Percentiles rank a stretch among this genome's conserved stretches.
Evolutionary conservation across 495 filamentous ascomycete species (phyloP).

Genomic region (Copromyces sp.): DNA sequence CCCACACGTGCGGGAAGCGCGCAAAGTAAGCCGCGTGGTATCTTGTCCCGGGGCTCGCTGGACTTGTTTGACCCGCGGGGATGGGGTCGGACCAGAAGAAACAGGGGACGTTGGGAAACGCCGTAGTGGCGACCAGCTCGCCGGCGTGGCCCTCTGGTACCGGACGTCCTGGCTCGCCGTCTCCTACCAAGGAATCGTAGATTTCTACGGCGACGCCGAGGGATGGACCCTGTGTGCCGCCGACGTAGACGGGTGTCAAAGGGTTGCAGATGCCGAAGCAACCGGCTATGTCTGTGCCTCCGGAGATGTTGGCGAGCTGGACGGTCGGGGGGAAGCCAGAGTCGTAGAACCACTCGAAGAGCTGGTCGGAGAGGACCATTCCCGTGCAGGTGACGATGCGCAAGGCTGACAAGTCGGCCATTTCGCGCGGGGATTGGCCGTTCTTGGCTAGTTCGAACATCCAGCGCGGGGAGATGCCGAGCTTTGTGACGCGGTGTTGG

Average conservation of each 20-base stretch:
- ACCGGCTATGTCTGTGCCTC: conserved; percentile 67
- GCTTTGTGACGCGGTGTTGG: conserved; percentile 46
- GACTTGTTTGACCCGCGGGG: conserved; percentile 17
- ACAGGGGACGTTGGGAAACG: conserved; percentile 67
- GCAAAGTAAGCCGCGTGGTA: conserved; percentile 66
- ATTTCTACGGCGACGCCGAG: conserved; percentile 58
- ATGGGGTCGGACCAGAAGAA: conserved; percentile 56
- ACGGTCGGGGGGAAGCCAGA: conserved; percentile 53
- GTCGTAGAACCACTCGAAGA: conserved; percentile 81
- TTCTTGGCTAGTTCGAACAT: conserved; percentile 56
- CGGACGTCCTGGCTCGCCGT: conserved; percentile 37
- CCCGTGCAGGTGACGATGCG: conserved; percentile 56
- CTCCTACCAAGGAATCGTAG: conserved; percentile 51
- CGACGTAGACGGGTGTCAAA: conserved; percentile 59
- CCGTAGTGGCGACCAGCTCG: conserved; percentile 56
- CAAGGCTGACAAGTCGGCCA: conserved; percentile 51
- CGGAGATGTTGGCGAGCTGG: conserved; percentile 63
- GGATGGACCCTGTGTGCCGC: conserved; percentile 53
- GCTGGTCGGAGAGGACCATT: conserved; percentile 63
- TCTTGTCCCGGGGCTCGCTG: conserved; percentile 33
- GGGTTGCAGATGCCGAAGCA: conserved; percentile 62
- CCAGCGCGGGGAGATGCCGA: conserved; percentile 67
- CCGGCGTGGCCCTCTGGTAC: conserved; percentile 55
- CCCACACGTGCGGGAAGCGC: conserved; percentile 65
- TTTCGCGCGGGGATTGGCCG: conserved; percentile 45